Conservation (phyloP, 768 basidiomycete species). For the Tylopilus felleus region DNA sequence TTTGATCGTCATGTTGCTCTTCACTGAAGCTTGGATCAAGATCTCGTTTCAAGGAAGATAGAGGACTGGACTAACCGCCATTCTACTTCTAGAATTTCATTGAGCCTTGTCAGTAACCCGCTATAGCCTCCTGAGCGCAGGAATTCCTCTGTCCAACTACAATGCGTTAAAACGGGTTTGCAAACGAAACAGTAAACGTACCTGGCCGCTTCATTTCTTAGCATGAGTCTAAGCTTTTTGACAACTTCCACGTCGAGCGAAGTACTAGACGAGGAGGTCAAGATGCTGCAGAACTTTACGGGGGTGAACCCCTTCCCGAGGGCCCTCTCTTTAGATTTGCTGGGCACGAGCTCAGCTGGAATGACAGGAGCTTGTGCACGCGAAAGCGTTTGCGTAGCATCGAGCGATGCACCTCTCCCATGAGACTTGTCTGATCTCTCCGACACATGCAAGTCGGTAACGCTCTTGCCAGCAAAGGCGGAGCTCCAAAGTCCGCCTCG, state of each 20-base stretch:
- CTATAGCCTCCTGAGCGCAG: constrained; percentile 81
- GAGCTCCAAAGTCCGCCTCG: constrained; percentile 25
- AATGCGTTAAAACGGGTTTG: constrained; percentile 1
- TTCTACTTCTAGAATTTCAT: constrained; percentile 91
- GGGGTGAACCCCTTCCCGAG: constrained; percentile 56
- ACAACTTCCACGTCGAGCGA: constrained; percentile 81
- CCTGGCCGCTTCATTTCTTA: constrained; percentile 91
- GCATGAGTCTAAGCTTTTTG: constrained; percentile 81
- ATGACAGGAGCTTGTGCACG: constrained; percentile 48
- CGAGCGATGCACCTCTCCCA: constrained; percentile 59
- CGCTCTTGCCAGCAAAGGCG: constrained; percentile 30
- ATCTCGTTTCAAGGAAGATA: background rate
- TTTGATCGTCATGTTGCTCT: constrained; percentile 96
- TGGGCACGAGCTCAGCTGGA: constrained; percentile 35
- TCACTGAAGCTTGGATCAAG: constrained; percentile 53
- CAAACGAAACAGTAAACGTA: constrained; percentile 30
- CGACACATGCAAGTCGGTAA: constrained; percentile 26
- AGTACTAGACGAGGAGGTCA: constrained; percentile 65
- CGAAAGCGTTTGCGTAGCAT: constrained; percentile 50
- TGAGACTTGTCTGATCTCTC: constrained; percentile 39
- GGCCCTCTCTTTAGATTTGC: constrained; percentile 50
- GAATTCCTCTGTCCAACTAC: constrained; percentile 89
- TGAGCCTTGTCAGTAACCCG: constrained; percentile 75
- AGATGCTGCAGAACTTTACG: constrained; percentile 61
- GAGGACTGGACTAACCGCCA: constrained; percentile 73